Evolutionary conservation across 73 alveolate species (phyloP).

Genomic region (Durusdinium trenchii): DNA sequence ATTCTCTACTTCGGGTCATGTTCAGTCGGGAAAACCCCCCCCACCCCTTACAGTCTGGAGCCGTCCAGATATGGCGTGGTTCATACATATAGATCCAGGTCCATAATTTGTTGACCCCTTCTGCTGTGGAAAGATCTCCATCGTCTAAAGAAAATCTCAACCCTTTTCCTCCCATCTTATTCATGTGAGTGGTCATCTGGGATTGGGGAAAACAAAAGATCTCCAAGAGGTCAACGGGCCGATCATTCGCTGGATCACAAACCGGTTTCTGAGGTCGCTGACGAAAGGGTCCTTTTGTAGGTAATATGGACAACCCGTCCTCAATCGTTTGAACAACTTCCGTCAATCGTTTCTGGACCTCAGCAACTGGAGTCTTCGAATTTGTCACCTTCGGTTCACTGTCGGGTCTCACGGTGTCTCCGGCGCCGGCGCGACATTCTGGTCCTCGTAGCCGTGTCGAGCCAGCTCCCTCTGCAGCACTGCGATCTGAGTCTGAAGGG

Average conservation of each 20-base stretch:
- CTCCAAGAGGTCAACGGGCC: neutral
- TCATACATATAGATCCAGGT: neutral
- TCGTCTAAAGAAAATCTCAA: neutral
- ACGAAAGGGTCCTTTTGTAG: too few relatives aligned
- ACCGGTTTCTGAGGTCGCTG: too few relatives aligned
- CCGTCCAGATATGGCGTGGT: neutral
- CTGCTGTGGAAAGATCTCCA: neutral
- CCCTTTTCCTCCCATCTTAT: neutral
- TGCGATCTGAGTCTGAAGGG: too few relatives aligned
- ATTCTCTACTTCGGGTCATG: neutral
- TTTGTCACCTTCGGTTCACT: too few relatives aligned
- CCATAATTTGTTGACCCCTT: conserved; percentile 3
- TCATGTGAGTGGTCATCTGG: neutral
- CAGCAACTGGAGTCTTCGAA: too few relatives aligned
- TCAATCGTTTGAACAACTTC: too few relatives aligned
- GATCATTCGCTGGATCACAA: neutral
- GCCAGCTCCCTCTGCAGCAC: too few relatives aligned
- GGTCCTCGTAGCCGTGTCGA: too few relatives aligned
- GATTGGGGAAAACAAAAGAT: neutral
- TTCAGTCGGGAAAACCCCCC: neutral
- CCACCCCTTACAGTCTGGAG: neutral
- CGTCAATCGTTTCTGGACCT: too few relatives aligned
- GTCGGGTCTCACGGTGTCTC: too few relatives aligned
- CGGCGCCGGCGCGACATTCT: too few relatives aligned
- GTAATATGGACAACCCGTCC: too few relatives aligned